Percentiles rank a stretch among this genome's conserved stretches.
Evolutionary conservation across 2,329 filamentous ascomycete genomes (phyloP).

Genomic region (Diaporthe sp.): DNA sequence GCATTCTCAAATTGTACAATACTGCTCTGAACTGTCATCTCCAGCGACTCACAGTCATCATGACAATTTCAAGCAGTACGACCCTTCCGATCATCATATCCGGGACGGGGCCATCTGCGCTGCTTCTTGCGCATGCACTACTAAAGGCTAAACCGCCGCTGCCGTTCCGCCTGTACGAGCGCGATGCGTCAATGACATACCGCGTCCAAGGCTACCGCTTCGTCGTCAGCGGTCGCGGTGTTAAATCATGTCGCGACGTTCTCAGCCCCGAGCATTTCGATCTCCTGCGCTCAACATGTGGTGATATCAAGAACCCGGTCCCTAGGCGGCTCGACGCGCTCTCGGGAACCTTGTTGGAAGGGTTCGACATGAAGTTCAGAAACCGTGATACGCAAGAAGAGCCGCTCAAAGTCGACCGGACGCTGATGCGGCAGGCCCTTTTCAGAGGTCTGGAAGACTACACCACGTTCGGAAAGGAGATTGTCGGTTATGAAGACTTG

Average conservation of each 20-base stretch:
- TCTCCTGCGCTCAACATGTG: conserved; percentile 2
- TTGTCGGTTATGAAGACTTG: neutral
- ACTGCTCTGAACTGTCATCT: neutral
- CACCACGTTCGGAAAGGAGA: conserved; percentile 20
- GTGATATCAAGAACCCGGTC: neutral
- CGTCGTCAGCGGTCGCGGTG: conserved; percentile 2
- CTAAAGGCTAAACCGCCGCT: neutral
- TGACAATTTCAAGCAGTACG: neutral
- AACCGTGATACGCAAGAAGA: neutral
- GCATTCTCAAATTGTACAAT: neutral
- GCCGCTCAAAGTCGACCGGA: conserved; percentile 7
- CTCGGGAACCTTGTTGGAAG: neutral
- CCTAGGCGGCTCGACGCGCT: neutral
- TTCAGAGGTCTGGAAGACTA: conserved; percentile 10
- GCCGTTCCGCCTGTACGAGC: conserved; percentile 12
- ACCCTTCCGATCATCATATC: conserved; percentile 12
- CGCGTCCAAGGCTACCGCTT: conserved; percentile 21
- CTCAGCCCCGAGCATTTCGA: conserved; percentile 9
- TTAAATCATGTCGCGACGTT: conserved; percentile 10
- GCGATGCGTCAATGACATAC: neutral
- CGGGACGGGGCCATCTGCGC: neutral
- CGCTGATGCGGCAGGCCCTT: neutral
- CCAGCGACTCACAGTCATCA: neutral
- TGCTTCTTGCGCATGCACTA: conserved; percentile 4
- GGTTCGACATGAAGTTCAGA: conserved; percentile 2